Conservation (phyloP, 257 asterid species). For the Solanum ossicruentum region DNA sequence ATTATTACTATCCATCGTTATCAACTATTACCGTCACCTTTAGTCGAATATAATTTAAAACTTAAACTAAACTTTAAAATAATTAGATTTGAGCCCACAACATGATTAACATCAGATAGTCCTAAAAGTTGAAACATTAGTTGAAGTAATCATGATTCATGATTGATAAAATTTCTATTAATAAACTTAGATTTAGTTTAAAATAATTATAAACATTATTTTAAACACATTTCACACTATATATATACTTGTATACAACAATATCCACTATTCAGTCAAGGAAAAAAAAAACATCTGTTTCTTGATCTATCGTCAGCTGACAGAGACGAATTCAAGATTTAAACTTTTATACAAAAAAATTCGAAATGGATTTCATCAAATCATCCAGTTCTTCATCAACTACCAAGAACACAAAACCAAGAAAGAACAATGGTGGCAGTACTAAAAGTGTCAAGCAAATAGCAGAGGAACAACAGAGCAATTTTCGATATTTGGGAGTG, state of each 20-base stretch:
- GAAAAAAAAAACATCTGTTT: not conserved
- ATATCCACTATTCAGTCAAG: not conserved
- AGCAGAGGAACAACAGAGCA: constrained; percentile 5
- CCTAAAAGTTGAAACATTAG: not conserved
- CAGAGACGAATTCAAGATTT: not conserved
- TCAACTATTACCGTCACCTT: not conserved
- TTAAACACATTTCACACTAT: too few relatives aligned
- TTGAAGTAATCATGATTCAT: not conserved
- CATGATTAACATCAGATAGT: not conserved
- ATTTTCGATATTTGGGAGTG: constrained; percentile 53
- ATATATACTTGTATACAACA: not conserved
- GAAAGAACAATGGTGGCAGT: not conserved
- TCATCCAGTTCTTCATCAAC: not conserved
- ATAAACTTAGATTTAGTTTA: not conserved
- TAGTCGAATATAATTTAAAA: not conserved
- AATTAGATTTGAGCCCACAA: not conserved
- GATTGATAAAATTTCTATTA: not conserved
- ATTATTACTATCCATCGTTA: not conserved
- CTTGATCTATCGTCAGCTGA: not conserved
- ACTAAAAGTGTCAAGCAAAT: constrained; percentile 4
- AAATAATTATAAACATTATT: not conserved
- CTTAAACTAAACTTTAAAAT: not conserved
- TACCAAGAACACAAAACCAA: not conserved
- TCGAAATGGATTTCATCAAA: not conserved
- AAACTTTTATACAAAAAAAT: not conserved